Evolutionary conservation across 202 grass and related monocot genomes (phyloP), one percentile per base, ranked within the genome.

Genomic region (Tripidium arundinaceum): DNA sequence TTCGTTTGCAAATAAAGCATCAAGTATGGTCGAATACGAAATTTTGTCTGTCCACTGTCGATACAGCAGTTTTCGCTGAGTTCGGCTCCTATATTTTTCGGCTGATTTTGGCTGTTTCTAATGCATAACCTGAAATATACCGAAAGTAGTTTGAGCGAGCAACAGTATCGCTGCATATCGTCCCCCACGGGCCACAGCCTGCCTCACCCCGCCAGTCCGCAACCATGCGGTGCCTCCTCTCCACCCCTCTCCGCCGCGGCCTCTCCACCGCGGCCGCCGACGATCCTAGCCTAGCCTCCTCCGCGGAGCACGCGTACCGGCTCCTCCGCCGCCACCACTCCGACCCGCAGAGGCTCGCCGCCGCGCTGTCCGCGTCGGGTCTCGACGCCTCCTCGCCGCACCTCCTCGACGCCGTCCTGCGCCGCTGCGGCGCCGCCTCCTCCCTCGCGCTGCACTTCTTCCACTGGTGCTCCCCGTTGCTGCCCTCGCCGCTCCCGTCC

Each of bases 371-470:
- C 43, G 83, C 81, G 33, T 90, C 90, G 81, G 89, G 83, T 72
- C 83, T 86, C 69, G 76, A 86, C 75, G 50, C 86, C 54, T 57
- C 86, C 77, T 85, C 83, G 19, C 88, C 83, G 6, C 88, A 61
- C 88, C 91, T 94, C 74, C 73, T 94, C 78, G 86, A 94, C 64
- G 81, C 86, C 28, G 89, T 94, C 36, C 84, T 94, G 36, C 80
- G 64, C 69, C 92, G 92, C 63, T 94, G 92, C 78, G 92, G 91
- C 63, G 83, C 79, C 38, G 67, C 88, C 39, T 85, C 88, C 21
- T 37, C 86, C 40, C 91, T 94, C 47, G 83, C 88, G 22, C 84
- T 94, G 58, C 81, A 81, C 70, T 94, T 85, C 74, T 91, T 89
- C 84, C 88, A 89, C 68, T 94, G 81, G 93, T 93, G 84, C 77